A percentile compares a stretch with the other conserved stretches of the same genome.
These are phyloP conservation scores for Cordyceps tenuipes DNA, from an alignment of 2,329 filamentous ascomycete species.

Conservation along the genomic window DNA sequence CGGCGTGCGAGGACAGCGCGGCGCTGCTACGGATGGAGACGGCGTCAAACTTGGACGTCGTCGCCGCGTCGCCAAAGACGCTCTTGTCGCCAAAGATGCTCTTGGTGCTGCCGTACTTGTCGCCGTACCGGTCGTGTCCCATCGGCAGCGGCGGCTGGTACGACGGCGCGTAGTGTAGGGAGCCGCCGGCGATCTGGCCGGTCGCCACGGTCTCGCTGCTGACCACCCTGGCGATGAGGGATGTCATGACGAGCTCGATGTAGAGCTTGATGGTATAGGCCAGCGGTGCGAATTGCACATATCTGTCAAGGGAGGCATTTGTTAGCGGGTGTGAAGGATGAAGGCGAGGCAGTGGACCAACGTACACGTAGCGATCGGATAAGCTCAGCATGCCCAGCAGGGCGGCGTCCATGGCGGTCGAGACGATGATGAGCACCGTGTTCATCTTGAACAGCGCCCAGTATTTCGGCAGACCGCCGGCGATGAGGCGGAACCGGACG, in stretches of 20 bases:
- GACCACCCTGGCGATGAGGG: slow-evolving; percentile 12
- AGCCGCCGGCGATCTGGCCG: background rate
- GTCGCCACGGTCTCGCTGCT: background rate
- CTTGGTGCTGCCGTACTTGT: slow-evolving; percentile 7
- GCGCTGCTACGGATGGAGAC: background rate
- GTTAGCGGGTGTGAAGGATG: too few species aligned
- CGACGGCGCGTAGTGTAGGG: background rate
- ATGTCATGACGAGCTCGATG: slow-evolving; percentile 12
- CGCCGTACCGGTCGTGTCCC: background rate
- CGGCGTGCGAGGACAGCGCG: background rate
- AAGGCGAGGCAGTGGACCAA: too few species aligned
- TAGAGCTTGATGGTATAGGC: slow-evolving; percentile 12
- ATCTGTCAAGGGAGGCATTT: slow-evolving; percentile 1
- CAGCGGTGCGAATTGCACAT: slow-evolving; percentile 13
- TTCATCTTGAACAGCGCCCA: slow-evolving; percentile 41
- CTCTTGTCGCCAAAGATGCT: slow-evolving; percentile 3
- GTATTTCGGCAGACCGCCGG: slow-evolving; percentile 42
- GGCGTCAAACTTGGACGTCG: background rate
- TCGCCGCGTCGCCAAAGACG: background rate
- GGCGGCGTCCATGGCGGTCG: slow-evolving; percentile 37
- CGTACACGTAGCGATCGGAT: slow-evolving; percentile 7
- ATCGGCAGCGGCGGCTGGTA: background rate
- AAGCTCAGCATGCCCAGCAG: slow-evolving; percentile 19
- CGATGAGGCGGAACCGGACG: slow-evolving; percentile 37
- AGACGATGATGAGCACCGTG: slow-evolving; percentile 37